phyloP scores from a whole-genome alignment of 805 yeast species.

The Clavispora phyllophila region DNA sequence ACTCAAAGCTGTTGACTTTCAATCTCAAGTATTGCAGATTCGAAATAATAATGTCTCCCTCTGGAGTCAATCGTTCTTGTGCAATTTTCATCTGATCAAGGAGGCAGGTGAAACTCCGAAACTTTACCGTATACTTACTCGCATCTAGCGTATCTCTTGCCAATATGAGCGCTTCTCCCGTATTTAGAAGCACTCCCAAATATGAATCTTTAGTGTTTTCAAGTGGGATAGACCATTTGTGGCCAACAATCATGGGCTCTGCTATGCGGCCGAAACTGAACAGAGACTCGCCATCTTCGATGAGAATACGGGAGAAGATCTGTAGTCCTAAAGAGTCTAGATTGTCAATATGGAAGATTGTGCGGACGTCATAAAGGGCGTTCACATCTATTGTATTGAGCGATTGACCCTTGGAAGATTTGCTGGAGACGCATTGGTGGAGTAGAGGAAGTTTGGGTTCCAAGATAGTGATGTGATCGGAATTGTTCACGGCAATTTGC shows the following conservation, averaged over 20 bases:
- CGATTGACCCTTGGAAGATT: neutral
- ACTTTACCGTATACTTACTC: conserved; percentile 20
- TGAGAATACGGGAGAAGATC: conserved; percentile 21
- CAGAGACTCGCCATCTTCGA: conserved; percentile 23
- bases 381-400: conserved; percentile 16
- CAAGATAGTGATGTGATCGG: conserved; percentile 26
- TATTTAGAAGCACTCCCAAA: conserved; percentile 31
- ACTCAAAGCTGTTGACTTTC: conserved; percentile 24
- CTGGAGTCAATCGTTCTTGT: conserved; percentile 12
- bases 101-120: conserved; percentile 24
- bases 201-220: conserved; percentile 21
- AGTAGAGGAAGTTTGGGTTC: conserved; percentile 36
- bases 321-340: conserved; percentile 26
- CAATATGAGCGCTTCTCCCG: conserved; percentile 34
- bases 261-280: conserved; percentile 26
- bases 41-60: conserved; percentile 17
- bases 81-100: conserved; percentile 18
- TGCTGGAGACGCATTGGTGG: conserved; percentile 18
- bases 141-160: conserved; percentile 21
- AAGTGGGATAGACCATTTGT: conserved; percentile 29
- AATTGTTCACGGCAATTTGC: conserved; percentile 34
- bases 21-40: conserved; percentile 19
- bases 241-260: conserved; percentile 30
- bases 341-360: conserved; percentile 24
- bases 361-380: conserved; percentile 21